Conservation (phyloP, 139 green algal genomes). For the Tetratostichococcus sp. region DNA sequence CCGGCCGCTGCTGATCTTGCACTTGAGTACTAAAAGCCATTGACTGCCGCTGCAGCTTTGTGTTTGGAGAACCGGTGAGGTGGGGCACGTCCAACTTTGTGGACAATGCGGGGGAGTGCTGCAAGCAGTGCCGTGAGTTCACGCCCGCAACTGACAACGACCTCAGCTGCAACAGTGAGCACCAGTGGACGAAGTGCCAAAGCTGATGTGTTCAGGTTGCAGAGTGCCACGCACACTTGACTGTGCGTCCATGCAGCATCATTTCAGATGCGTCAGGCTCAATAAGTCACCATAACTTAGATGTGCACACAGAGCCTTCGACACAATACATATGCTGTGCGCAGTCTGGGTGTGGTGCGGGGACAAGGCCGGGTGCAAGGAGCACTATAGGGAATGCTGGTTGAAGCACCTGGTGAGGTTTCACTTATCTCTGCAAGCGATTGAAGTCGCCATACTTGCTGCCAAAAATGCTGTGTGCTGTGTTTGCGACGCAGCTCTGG, state of each 20-base stretch:
- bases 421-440: too few species aligned
- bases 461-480: too few species aligned
- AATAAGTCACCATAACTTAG: too few species aligned
- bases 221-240: not conserved
- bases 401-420: slow-evolving; percentile 77
- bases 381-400: slow-evolving; percentile 72
- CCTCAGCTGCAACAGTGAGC: slow-evolving; percentile 65
- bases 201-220: too few species aligned
- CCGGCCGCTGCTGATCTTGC: not conserved
- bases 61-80: slow-evolving; percentile 66
- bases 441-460: too few species aligned
- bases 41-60: slow-evolving; percentile 49
- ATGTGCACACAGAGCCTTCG: too few species aligned
- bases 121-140: slow-evolving; percentile 41
- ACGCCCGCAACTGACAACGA: slow-evolving; percentile 36
- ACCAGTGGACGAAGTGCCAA: not conserved
- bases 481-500: too few species aligned
- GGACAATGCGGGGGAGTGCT: slow-evolving; percentile 54
- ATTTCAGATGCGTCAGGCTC: too few species aligned
- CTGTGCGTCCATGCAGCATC: too few species aligned
- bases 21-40: too few species aligned
- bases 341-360: slow-evolving; percentile 87
- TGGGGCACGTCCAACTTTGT: slow-evolving; percentile 50
- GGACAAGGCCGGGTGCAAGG: slow-evolving; percentile 44
- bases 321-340: too few species aligned